Evolutionary conservation across 1,139 yeast genomes (phyloP).

Genomic region (Ogataea hybrid): DNA sequence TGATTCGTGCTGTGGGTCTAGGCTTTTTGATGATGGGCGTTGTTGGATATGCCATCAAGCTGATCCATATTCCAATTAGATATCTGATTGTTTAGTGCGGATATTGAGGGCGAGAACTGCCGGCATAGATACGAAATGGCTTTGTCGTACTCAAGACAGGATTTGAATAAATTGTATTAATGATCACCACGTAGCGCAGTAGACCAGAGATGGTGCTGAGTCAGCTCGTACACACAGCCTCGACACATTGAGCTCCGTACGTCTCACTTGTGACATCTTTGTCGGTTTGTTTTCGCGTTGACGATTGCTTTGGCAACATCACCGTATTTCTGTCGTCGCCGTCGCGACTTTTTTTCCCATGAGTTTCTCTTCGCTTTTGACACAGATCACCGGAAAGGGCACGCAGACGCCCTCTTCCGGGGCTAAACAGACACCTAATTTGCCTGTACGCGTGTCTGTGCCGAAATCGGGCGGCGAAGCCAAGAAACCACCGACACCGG

Average conservation of each 20-base stretch:
- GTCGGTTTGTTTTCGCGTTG: no score
- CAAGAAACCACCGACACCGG: background rate
- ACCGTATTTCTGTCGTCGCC: background rate
- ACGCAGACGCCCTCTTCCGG: background rate
- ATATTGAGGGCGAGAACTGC: background rate
- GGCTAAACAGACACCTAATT: background rate
- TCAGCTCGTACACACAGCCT: no score
- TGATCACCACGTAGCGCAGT: background rate
- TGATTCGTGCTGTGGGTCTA: conserved; percentile 92
- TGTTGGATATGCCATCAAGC: conserved; percentile 93
- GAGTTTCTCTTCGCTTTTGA: conserved; percentile 30
- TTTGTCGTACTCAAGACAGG: no score
- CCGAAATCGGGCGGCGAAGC: background rate
- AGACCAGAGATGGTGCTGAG: background rate
- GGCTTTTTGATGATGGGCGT: conserved; percentile 98
- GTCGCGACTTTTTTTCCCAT: conserved; percentile 11
- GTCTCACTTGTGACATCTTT: no score
- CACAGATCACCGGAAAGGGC: conserved; percentile 26
- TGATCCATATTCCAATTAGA: conserved; percentile 95
- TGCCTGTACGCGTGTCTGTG: background rate
- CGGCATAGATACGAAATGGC: background rate
- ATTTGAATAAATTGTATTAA: background rate
- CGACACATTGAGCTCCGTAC: no score
- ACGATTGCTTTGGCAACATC: no score
- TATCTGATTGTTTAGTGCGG: conserved; percentile 77